Evolutionary conservation across 176 grass and related monocot species (phyloP).

Genomic region (Melocanna baccifera): DNA sequence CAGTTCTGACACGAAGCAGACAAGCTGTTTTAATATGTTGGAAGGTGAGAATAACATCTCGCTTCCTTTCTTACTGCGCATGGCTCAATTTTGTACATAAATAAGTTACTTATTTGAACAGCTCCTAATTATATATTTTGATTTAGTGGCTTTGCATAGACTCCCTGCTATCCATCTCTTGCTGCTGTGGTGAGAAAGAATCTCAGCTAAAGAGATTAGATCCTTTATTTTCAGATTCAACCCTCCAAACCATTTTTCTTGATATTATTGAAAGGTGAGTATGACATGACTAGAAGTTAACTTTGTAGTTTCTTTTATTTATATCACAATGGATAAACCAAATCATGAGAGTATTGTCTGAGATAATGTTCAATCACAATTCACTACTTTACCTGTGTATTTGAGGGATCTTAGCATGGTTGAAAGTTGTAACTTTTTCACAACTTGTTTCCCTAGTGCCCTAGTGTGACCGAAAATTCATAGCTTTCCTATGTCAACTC

Average conservation of each 20-base stretch:
- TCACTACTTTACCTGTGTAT: neutral
- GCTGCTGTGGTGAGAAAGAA: constrained; percentile 34
- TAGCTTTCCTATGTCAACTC: constrained; percentile 20
- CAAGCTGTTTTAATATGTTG: too few relatives aligned
- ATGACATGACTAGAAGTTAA: neutral
- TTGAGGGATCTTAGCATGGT: neutral
- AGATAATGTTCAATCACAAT: neutral
- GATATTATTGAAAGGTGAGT: constrained; percentile 85
- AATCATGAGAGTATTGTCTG: neutral
- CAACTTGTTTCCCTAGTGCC: constrained; percentile 7
- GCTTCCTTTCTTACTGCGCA: too few relatives aligned
- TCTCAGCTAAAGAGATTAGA: constrained; percentile 18
- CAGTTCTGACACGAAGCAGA: too few relatives aligned
- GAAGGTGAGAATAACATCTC: too few relatives aligned
- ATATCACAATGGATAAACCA: neutral
- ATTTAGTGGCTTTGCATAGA: constrained; percentile 90
- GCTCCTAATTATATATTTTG: too few relatives aligned
- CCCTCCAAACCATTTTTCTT: constrained; percentile 61
- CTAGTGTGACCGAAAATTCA: neutral
- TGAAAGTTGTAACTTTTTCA: constrained; percentile 1
- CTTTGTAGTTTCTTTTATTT: constrained; percentile 4
- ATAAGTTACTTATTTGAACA: too few relatives aligned
- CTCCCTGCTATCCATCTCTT: constrained; percentile 60
- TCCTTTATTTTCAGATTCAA: constrained; percentile 61
- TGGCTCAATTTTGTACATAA: too few relatives aligned